Conservation (phyloP, 1,139 yeast genomes). For the Dujonia santamariae region DNA sequence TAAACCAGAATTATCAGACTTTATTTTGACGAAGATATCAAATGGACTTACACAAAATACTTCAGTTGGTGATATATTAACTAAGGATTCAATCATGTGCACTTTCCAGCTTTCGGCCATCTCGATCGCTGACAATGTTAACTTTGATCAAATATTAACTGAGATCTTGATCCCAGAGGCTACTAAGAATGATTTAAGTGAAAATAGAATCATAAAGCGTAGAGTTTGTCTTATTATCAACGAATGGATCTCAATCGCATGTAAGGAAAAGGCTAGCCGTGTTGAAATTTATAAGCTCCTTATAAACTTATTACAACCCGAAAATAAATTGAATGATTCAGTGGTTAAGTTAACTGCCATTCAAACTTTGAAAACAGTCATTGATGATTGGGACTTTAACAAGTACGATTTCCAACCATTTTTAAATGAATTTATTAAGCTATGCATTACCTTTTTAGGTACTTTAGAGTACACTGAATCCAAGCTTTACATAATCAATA, state of each 20-base stretch:
- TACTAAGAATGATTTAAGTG: constrained; percentile 38
- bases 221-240: constrained; percentile 72
- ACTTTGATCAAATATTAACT: constrained; percentile 58
- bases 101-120: constrained; percentile 77
- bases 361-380: constrained; percentile 63
- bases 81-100: constrained; percentile 77
- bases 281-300: constrained; percentile 60
- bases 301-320: constrained; percentile 38
- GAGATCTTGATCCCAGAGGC: constrained; percentile 71
- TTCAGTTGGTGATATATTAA: constrained; percentile 37
- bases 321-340: constrained; percentile 52
- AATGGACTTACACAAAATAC: constrained; percentile 27
- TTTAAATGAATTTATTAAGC: constrained; percentile 49
- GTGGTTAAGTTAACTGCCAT: constrained; percentile 77
- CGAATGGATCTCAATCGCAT: constrained; percentile 76
- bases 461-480: constrained; percentile 65
- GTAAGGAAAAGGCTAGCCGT: constrained; percentile 57
- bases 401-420: constrained; percentile 66
- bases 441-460: constrained; percentile 46
- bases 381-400: constrained; percentile 87
- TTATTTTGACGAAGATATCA: constrained; percentile 63
- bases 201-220: constrained; percentile 65
- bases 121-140: constrained; percentile 60
- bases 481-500: constrained; percentile 65
- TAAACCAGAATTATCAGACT: constrained; percentile 58